phyloP scores from a whole-genome alignment of 306 rosid species.

The Astragalus glycyphyllos region DNA sequence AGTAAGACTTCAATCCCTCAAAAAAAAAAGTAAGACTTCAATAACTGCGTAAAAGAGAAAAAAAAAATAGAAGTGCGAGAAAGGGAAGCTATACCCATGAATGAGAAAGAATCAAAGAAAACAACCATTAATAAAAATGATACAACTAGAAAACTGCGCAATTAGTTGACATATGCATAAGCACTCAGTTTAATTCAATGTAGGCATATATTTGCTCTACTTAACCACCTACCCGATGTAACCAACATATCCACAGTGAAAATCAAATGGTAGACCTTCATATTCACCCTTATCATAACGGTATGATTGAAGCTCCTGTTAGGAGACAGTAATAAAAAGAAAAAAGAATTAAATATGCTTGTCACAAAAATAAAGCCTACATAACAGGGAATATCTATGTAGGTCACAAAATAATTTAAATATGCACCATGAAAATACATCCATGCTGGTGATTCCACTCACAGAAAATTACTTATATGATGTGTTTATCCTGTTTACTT shows the following conservation, averaged over 20 bases:
- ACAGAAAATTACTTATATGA: conserved; percentile 4
- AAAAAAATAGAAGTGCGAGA: not conserved
- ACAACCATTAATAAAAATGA: not conserved
- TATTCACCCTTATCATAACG: conserved; percentile 68
- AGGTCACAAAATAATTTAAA: conserved; percentile 17
- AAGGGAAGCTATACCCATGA: not conserved
- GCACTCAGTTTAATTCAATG: conserved; percentile 25
- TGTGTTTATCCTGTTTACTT: conserved; percentile 18
- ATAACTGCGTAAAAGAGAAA: not conserved
- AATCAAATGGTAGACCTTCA: conserved; percentile 90
- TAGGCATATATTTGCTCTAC: conserved; percentile 35
- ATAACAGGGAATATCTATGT: conserved; percentile 28
- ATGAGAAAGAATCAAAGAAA: conserved; percentile 3
- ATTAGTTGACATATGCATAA: conserved; percentile 16
- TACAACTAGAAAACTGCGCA: conserved; percentile 1
- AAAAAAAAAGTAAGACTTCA: not conserved
- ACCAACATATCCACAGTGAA: conserved; percentile 95
- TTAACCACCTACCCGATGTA: conserved; percentile 82
- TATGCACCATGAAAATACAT: conserved; percentile 25
- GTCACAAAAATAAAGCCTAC: conserved; percentile 5
- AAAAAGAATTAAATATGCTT: not conserved
- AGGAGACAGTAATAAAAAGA: conserved; percentile 17
- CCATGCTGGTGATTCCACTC: conserved; percentile 3
- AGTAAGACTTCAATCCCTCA: not conserved
- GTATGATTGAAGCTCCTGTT: conserved; percentile 81